Evolutionary conservation across 495 filamentous ascomycete species (phyloP).

Genomic region (Baudoinia panamericana): DNA sequence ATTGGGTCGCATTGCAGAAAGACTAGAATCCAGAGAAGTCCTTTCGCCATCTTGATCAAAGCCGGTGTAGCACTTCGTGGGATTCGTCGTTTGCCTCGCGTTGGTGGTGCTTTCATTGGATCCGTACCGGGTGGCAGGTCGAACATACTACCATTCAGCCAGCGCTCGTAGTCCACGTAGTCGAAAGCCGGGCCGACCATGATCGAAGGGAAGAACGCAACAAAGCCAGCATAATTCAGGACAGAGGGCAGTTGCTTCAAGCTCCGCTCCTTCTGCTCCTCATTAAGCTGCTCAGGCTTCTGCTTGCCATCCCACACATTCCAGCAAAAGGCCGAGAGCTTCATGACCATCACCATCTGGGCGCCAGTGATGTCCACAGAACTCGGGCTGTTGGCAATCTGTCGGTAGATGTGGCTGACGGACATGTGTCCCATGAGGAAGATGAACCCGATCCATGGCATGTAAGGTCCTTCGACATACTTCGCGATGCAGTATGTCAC

Average conservation of each 20-base stretch:
- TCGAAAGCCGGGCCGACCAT: conserved; percentile 86
- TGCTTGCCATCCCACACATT: conserved; percentile 84
- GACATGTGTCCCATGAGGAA: conserved; percentile 96
- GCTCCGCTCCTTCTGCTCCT: conserved; percentile 72
- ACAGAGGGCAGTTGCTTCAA: conserved; percentile 57
- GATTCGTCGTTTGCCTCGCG: conserved; percentile 86
- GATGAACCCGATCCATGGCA: conserved; percentile 95
- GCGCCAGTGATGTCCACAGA: conserved; percentile 75
- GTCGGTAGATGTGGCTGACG: conserved; percentile 70
- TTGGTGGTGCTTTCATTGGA: conserved; percentile 65
- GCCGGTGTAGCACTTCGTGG: conserved; percentile 83
- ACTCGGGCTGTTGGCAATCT: conserved; percentile 49
- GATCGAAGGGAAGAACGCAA: conserved; percentile 86
- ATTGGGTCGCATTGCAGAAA: conserved; percentile 62
- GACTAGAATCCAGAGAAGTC: conserved; percentile 62
- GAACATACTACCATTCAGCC: conserved; percentile 92
- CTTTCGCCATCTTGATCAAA: conserved; percentile 55
- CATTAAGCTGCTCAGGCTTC: conserved; percentile 64
- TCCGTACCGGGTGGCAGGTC: conserved; percentile 67
- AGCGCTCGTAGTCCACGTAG: conserved; percentile 78
- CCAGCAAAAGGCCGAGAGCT: conserved; percentile 95
- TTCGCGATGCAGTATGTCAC: conserved; percentile 74
- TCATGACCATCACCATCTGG: conserved; percentile 98
- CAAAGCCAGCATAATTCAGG: conserved; percentile 75
- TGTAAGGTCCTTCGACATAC: conserved; percentile 78